Evolutionary conservation across 2,329 filamentous ascomycete species (phyloP).

Genomic region (Clonostachys byssicola): DNA sequence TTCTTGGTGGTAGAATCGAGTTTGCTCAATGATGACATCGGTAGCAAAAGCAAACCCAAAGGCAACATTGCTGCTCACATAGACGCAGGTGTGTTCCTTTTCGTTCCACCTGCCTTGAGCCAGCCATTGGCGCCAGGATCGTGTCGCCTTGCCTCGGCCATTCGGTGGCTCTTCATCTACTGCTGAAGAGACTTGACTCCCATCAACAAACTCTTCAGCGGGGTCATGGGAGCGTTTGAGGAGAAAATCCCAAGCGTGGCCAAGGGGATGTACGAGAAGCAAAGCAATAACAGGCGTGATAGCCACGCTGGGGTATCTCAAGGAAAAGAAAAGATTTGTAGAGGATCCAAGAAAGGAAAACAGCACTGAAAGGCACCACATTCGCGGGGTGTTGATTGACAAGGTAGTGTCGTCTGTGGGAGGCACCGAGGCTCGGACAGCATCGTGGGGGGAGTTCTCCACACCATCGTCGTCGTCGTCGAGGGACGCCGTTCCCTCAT

Average conservation of each 20-base stretch:
- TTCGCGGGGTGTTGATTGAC: slow-evolving; percentile 84
- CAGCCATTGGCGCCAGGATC: slow-evolving; percentile 64
- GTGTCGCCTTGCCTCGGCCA: slow-evolving; percentile 11
- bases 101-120: slow-evolving; percentile 81
- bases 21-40: slow-evolving; percentile 87
- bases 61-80: slow-evolving; percentile 85
- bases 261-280: slow-evolving; percentile 79
- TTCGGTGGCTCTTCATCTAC: slow-evolving; percentile 3
- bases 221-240: slow-evolving; percentile 60
- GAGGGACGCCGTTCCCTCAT: too few species aligned
- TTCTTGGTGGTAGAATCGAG: slow-evolving; percentile 82
- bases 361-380: slow-evolving; percentile 78
- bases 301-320: slow-evolving; percentile 85
- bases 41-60: slow-evolving; percentile 89
- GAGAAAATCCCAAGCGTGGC: slow-evolving; percentile 71
- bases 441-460: slow-evolving; percentile 73
- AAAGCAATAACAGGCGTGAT: slow-evolving; percentile 87
- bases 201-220: slow-evolving; percentile 41
- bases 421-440: slow-evolving; percentile 76
- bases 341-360: slow-evolving; percentile 80
- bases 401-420: slow-evolving; percentile 70
- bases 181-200: slow-evolving; percentile 21
- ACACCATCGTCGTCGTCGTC: slow-evolving; percentile 20
- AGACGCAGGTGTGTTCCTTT: slow-evolving; percentile 85
- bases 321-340: slow-evolving; percentile 83